These are phyloP conservation scores for Brassica rapa DNA, from an alignment of 345 rosid genomes.

Conservation along the genomic window DNA sequence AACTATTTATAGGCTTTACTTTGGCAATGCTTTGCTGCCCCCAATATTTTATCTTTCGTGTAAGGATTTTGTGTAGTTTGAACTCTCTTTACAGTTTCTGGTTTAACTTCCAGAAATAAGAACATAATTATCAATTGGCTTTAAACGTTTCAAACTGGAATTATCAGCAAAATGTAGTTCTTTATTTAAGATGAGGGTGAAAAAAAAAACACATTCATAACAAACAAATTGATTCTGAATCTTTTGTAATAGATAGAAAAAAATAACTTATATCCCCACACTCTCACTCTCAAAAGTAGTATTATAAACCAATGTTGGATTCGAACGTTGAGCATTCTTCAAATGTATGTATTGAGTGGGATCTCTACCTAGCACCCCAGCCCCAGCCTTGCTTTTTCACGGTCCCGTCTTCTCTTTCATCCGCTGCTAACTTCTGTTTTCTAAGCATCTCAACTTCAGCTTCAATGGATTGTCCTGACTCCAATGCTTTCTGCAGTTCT, in stretches of 20 bases:
- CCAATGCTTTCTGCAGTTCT: conserved; percentile 78
- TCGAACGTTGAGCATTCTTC: conserved; percentile 13
- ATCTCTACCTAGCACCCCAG: conserved; percentile 60
- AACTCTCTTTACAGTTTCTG: background rate
- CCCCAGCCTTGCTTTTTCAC: conserved; percentile 69
- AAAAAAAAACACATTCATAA: background rate
- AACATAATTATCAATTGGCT: background rate
- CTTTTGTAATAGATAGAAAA: conserved; percentile 13
- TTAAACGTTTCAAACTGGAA: background rate
- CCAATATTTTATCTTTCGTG: background rate
- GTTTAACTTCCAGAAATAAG: background rate
- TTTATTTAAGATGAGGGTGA: too few species aligned
- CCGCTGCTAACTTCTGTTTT: conserved; percentile 70
- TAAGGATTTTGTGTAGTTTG: background rate
- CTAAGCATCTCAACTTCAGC: conserved; percentile 81
- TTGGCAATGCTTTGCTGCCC: conserved; percentile 37
- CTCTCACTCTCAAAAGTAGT: conserved; percentile 19
- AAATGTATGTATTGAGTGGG: conserved; percentile 10
- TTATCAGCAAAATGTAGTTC: background rate
- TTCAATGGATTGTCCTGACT: conserved; percentile 69
- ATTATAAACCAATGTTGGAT: conserved; percentile 8
- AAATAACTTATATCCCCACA: background rate
- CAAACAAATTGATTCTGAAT: conserved; percentile 12
- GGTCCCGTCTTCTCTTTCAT: conserved; percentile 59
- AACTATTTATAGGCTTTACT: conserved; percentile 27